Conservation (phyloP, 495 filamentous ascomycete species). For the Annulohypoxylon bovei region DNA sequence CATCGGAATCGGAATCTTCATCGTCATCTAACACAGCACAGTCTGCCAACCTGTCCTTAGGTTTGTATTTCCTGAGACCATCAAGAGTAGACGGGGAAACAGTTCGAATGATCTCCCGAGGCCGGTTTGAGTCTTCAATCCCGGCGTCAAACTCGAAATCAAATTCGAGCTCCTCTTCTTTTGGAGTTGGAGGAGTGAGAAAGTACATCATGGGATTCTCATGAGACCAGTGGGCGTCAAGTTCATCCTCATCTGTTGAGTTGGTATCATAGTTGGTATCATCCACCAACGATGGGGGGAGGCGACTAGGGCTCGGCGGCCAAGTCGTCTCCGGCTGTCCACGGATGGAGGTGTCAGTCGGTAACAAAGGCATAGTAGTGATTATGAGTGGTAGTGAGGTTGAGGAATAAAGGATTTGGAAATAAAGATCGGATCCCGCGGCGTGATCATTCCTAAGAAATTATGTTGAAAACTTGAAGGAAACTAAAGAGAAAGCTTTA, state of each 20-base stretch:
- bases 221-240: slow-evolving; percentile 50
- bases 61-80: slow-evolving; percentile 54
- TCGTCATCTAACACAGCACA: slow-evolving; percentile 49
- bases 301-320: slow-evolving; percentile 48
- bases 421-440: slow-evolving; percentile 21
- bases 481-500: slow-evolving; percentile 29
- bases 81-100: slow-evolving; percentile 59
- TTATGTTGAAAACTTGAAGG: slow-evolving; percentile 1
- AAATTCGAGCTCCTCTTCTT: slow-evolving; percentile 50
- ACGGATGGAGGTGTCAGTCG: slow-evolving; percentile 32
- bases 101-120: slow-evolving; percentile 52
- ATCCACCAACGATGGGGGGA: slow-evolving; percentile 50
- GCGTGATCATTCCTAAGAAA: slow-evolving; percentile 24
- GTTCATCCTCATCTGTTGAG: slow-evolving; percentile 51
- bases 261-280: slow-evolving; percentile 51
- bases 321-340: slow-evolving; percentile 43
- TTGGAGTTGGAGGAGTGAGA: slow-evolving; percentile 54
- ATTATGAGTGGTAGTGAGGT: slow-evolving; percentile 20
- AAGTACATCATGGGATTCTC: slow-evolving; percentile 62
- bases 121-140: slow-evolving; percentile 59
- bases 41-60: slow-evolving; percentile 44
- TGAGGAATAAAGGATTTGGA: not conserved
- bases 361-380: slow-evolving; percentile 41
- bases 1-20: slow-evolving; percentile 48
- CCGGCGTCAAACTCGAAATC: slow-evolving; percentile 62